phyloP scores from a whole-genome alignment of 805 yeast species.

The Ogataea pignaliae region DNA sequence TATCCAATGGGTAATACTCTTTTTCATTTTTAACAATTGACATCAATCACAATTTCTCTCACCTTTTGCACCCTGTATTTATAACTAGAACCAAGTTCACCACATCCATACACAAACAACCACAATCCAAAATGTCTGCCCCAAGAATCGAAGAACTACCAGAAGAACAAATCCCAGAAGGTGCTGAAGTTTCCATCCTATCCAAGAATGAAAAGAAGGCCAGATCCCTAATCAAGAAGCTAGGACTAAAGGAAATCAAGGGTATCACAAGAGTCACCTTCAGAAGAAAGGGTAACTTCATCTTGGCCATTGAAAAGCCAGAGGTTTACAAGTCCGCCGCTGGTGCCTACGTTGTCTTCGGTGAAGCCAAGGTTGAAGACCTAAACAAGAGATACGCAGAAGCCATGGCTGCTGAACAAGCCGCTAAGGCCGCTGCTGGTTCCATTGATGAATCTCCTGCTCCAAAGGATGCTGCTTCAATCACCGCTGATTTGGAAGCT shows the following conservation, averaged over 20 bases:
- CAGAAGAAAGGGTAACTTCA: slow-evolving; percentile 87
- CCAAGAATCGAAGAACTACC: slow-evolving; percentile 31
- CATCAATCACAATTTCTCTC: no score
- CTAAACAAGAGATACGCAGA: slow-evolving; percentile 81
- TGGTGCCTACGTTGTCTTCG: slow-evolving; percentile 94
- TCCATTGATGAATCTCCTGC: slow-evolving; percentile 28
- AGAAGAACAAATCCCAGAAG: slow-evolving; percentile 60
- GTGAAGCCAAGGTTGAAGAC: slow-evolving; percentile 97
- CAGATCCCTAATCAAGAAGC: slow-evolving; percentile 80
- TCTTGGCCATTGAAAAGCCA: slow-evolving; percentile 88
- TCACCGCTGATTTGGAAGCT: slow-evolving; percentile 77
- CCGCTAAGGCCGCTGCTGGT: slow-evolving; percentile 47
- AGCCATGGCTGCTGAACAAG: slow-evolving; percentile 74
- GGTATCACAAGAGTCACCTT: slow-evolving; percentile 95
- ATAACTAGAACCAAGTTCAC: no score
- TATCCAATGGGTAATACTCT: no score
- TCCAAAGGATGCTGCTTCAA: slow-evolving; percentile 69
- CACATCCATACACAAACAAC: neutral
- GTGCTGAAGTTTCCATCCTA: slow-evolving; percentile 76
- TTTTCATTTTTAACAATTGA: no score
- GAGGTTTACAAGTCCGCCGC: slow-evolving; percentile 92
- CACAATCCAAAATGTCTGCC: slow-evolving; percentile 11
- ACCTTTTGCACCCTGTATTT: no score
- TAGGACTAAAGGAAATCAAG: slow-evolving; percentile 83
- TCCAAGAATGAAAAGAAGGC: slow-evolving; percentile 95